These are phyloP conservation scores for Mycena olivaceomarginata DNA, from an alignment of 768 basidiomycete genomes.

Conservation along the genomic window DNA sequence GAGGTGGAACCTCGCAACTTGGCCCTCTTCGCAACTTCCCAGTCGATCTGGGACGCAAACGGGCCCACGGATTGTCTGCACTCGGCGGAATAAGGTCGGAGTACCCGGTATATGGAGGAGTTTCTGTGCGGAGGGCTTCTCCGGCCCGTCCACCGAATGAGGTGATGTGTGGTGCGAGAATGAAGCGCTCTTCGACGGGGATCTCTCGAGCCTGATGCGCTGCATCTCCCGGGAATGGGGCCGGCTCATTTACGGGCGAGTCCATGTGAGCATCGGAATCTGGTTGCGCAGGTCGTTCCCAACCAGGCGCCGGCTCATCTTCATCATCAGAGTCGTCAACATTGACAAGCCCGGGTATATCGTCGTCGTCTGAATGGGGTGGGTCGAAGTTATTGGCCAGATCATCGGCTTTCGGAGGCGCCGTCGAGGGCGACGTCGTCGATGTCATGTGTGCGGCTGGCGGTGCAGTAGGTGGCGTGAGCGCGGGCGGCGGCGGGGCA, in stretches of 20 bases:
- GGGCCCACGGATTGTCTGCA: constrained; percentile 51
- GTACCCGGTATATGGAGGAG: neutral
- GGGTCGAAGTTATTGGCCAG: too few species aligned
- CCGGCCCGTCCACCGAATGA: neutral
- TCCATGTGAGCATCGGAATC: neutral
- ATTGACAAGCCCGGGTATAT: too few species aligned
- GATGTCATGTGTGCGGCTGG: too few species aligned
- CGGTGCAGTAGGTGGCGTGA: too few species aligned
- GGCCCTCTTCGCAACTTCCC: constrained; percentile 64
- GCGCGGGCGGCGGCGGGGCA: too few species aligned
- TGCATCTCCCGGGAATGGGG: neutral
- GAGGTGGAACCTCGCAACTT: constrained; percentile 59
- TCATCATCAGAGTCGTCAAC: constrained; percentile 3
- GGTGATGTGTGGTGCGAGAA: neutral
- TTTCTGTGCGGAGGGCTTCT: neutral
- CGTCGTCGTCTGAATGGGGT: too few species aligned
- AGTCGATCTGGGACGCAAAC: constrained; percentile 59
- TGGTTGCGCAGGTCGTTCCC: neutral
- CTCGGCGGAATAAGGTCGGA: neutral
- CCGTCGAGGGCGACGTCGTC: too few species aligned
- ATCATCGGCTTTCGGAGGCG: too few species aligned
- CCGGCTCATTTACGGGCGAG: neutral
- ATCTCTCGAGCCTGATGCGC: neutral
- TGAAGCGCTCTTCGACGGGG: neutral
- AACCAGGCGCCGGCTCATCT: neutral